These are phyloP conservation scores for Mycosarcoma maydis DNA, from an alignment of 1,284 basidiomycete genomes.

Conservation along the genomic window DNA sequence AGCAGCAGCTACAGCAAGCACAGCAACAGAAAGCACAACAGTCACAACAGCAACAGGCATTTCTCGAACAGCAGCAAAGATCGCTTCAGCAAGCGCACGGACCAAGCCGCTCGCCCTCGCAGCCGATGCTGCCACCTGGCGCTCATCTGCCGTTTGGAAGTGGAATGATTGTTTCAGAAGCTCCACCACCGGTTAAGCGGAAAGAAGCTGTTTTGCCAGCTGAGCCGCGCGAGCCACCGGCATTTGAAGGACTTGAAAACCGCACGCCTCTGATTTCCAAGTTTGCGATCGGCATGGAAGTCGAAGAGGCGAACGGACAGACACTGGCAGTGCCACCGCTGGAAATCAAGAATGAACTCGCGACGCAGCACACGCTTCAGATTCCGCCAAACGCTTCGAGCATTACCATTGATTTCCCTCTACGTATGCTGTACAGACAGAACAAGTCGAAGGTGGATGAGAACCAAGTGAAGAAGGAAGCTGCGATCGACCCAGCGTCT, in stretches of 20 bases:
- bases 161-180: slow-evolving; percentile 3
- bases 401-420: slow-evolving; percentile 32
- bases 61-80: slow-evolving; percentile 15
- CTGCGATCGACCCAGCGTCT: slow-evolving; percentile 1
- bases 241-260: slow-evolving; percentile 29
- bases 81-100: slow-evolving; percentile 24
- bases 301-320: slow-evolving; percentile 28
- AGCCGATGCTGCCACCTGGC: slow-evolving; percentile 20
- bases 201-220: slow-evolving; percentile 27
- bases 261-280: slow-evolving; percentile 26
- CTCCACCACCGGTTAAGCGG: slow-evolving; percentile 25
- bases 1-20: slow-evolving; percentile 21
- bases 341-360: slow-evolving; percentile 29
- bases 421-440: slow-evolving; percentile 21
- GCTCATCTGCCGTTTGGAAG: slow-evolving; percentile 14
- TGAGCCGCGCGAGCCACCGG: slow-evolving; percentile 5
- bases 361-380: slow-evolving; percentile 41
- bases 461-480: background rate
- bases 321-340: slow-evolving; percentile 10
- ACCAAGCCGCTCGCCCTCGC: slow-evolving; percentile 10
- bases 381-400: slow-evolving; percentile 33
- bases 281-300: slow-evolving; percentile 38
- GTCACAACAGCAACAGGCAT: slow-evolving; percentile 28
- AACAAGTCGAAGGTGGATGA: background rate
- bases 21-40: slow-evolving; percentile 16